Conservation (phyloP, 2,329 filamentous ascomycete genomes). For the Aspergillus amoenus region DNA sequence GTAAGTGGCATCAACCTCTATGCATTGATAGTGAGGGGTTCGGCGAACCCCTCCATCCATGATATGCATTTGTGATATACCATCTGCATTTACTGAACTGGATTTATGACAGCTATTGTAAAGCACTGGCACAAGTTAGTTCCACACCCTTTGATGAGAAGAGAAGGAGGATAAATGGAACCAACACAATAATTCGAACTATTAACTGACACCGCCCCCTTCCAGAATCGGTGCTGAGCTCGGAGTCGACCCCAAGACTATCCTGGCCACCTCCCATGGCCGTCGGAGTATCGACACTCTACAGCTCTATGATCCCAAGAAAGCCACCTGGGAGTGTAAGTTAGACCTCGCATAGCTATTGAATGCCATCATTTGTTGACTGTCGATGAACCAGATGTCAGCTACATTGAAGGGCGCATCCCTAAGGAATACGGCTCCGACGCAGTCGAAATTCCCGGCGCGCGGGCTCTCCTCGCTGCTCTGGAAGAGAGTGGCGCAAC, state of each 20-base stretch:
- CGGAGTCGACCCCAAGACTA: slow-evolving; percentile 77
- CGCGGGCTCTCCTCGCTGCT: slow-evolving; percentile 65
- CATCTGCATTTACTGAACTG: slow-evolving; percentile 10
- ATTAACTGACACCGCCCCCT: background rate
- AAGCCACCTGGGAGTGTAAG: slow-evolving; percentile 92
- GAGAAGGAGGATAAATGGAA: background rate
- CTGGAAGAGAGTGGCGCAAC: slow-evolving; percentile 63
- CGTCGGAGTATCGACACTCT: slow-evolving; percentile 85
- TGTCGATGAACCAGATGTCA: slow-evolving; percentile 62
- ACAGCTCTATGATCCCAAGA: slow-evolving; percentile 73
- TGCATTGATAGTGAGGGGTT: background rate
- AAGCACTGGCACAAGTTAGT: slow-evolving; percentile 63
- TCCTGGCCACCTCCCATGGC: slow-evolving; percentile 88
- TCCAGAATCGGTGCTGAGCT: slow-evolving; percentile 67
- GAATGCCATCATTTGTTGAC: background rate
- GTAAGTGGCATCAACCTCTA: slow-evolving; percentile 22
- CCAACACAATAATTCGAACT: background rate
- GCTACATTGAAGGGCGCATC: slow-evolving; percentile 72
- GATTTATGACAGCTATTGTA: slow-evolving; percentile 51
- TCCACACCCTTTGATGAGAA: background rate
- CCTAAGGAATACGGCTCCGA: slow-evolving; percentile 74
- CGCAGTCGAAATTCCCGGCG: slow-evolving; percentile 83
- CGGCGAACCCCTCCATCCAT: background rate
- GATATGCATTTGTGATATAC: background rate
- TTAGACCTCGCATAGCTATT: slow-evolving; percentile 22